Evolutionary conservation across 306 rosid species (phyloP).

Genomic region (Vigna mungo): DNA sequence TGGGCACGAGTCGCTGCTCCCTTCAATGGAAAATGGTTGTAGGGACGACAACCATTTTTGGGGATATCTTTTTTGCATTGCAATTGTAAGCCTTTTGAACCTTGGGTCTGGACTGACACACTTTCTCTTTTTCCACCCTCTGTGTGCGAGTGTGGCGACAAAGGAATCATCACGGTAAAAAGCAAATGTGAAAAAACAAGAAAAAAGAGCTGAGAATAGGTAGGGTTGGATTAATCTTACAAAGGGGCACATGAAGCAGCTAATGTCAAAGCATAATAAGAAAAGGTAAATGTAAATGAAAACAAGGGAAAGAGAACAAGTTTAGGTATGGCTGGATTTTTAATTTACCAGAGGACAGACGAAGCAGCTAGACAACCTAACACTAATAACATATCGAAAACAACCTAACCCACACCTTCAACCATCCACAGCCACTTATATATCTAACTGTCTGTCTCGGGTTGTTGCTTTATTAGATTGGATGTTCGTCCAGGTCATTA

Average conservation of each 20-base stretch:
- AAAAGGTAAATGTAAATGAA: constrained; percentile 14
- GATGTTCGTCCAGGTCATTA: constrained; percentile 4
- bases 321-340: background rate
- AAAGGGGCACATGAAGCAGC: background rate
- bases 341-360: background rate
- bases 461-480: constrained; percentile 25
- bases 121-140: background rate
- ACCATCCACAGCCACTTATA: constrained; percentile 15
- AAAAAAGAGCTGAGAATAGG: constrained; percentile 46
- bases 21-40: constrained; percentile 33
- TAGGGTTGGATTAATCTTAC: constrained; percentile 38
- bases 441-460: constrained; percentile 33
- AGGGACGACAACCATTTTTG: constrained; percentile 48
- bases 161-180: constrained; percentile 20
- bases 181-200: constrained; percentile 14
- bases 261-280: background rate
- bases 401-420: constrained; percentile 6
- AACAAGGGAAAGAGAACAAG: constrained; percentile 15
- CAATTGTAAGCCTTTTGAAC: constrained; percentile 39
- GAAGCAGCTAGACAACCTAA: constrained; percentile 2
- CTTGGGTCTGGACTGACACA: constrained; percentile 13
- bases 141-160: constrained; percentile 23
- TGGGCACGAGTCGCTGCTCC: constrained; percentile 47
- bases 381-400: background rate
- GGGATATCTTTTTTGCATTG: constrained; percentile 41